Evolutionary conservation across 2,329 filamentous ascomycete genomes (phyloP), one percentile per base, ranked within the genome.

Genomic region (Davidsoniella neocaledoniae): DNA sequence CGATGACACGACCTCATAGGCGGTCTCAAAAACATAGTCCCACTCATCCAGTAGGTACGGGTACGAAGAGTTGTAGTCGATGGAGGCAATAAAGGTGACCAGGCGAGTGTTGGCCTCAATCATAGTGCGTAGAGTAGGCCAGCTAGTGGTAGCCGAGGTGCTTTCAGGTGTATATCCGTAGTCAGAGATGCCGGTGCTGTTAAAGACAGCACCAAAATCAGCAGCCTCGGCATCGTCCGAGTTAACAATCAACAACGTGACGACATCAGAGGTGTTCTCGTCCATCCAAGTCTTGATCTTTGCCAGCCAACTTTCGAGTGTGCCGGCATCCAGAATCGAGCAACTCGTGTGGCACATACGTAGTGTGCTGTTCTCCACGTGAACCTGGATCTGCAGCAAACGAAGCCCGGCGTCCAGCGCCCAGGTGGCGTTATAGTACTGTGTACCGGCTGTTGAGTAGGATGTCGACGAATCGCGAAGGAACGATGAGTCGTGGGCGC

Each of bases 221-320:
- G 70, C 61, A 5, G 74, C 71, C 1, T 68, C 61, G 19, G 74
- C 72, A 44, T 71, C 64, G 62, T 82, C 79, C 3, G 76, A 75
- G 66, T 86, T 86, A 57, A 86, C 82, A 40, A 86, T 67, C 21
- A 88, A 63, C 12, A 88, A 60, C 4, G 83, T 88, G 19, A 88
- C 77, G 16, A 88, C 83, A 52, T 88, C 83, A 65, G 81, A 78
- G 3, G 77, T 70, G 62, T 88, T 78, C 14, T 60, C 61, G 58
- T 79, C 74, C 67, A 88, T 71, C 83, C 84, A 88, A 12, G 59
- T 62, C 58, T 76, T 79, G 61, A 88, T 76, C 16, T 70, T 64
- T 2, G 60, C 58, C 25, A 88, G 68, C 81, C 82, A 88, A 46
- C 65, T 63, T 51, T 72, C 66, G 23, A 88, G 64, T 1, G 71